A percentile compares a stretch with the other conserved stretches of the same genome.
These are phyloP conservation scores for Tubosaeta sp. DNA, from an alignment of 768 basidiomycete genomes.

Conservation along the genomic window DNA sequence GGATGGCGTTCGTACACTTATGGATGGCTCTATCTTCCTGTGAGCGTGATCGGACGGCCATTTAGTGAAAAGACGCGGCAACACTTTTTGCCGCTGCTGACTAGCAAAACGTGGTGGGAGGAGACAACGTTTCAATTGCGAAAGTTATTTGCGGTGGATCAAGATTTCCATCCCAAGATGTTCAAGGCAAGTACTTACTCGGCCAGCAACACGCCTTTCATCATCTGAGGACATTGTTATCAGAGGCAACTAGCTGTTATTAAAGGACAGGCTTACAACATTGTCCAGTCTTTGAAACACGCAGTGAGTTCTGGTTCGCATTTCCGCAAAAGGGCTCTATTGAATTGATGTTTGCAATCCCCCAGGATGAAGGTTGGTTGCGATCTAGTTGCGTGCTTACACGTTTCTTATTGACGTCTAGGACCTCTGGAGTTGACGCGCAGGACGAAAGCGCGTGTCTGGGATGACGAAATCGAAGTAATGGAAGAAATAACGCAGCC, in stretches of 20 bases:
- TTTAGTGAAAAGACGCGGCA: constrained; percentile 80
- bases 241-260: constrained; percentile 88
- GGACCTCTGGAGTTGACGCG: constrained; percentile 89
- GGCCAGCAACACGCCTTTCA: neutral
- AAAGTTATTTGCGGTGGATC: constrained; percentile 74
- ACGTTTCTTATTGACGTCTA: constrained; percentile 26
- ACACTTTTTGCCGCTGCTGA: constrained; percentile 77
- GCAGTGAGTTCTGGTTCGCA: constrained; percentile 42
- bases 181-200: constrained; percentile 52
- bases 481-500: constrained; percentile 45
- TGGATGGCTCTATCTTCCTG: constrained; percentile 85
- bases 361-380: constrained; percentile 67
- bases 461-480: constrained; percentile 82
- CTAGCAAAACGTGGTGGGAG: constrained; percentile 87
- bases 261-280: constrained; percentile 91
- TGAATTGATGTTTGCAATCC: constrained; percentile 5
- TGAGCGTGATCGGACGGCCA: constrained; percentile 78
- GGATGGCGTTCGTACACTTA: constrained; percentile 81
- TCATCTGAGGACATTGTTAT: constrained; percentile 2
- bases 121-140: constrained; percentile 77
- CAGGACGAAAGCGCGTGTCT: constrained; percentile 75
- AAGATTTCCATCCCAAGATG: constrained; percentile 89
- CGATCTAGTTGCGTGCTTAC: neutral
- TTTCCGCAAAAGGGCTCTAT: neutral
- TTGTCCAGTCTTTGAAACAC: constrained; percentile 80